Evolutionary conservation across 2,329 filamentous ascomycete species (phyloP), one percentile per base, ranked within the genome.

Genomic region (Passalora sequoiae): DNA sequence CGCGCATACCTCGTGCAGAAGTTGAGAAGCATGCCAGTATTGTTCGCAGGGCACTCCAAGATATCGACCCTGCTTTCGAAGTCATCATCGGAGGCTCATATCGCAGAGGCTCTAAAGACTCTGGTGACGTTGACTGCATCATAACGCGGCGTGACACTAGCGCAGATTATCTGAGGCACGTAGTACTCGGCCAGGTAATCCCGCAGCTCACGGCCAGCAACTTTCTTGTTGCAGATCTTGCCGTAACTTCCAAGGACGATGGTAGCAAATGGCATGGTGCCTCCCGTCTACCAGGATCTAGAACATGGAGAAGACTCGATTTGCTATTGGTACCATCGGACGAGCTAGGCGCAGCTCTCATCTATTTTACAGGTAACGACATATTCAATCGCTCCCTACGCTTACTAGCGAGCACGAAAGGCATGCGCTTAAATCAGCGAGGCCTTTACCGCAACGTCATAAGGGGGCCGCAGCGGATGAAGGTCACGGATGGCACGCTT

Each of bases 351-450:
- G 89, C 86, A 0, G 89, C 89, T 0, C 63, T 96, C 49, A 76
- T 96, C n/a, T 96, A 96, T 61, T 97, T 96, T 60, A 96, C 91
- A 0, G 33, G 33, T n/a, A 92, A 96, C 55, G 89, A 95, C 61
- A 84, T 95, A 24, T 96, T 96, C 69, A 96, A 96, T 63, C 74
- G 89, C 12, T 94, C 86, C 59, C 78, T 96, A 63, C 71, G 91
- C 51, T 67, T 94, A 12, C 64, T 96, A 51, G 88, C 89, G 10
- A 78, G 80, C 28, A 88, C 80, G 66, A 92, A 86, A 66, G 78
- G 80, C 0, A 89, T 94, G 86, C 70, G 85, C 38, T 62, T 97
- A 42, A 96, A 95, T 55, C 89, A 96, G 66, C 73, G 77, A 21
- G 91, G 89, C 0, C 63, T 97, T 43, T 95, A 83, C 57, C 77